A percentile compares a stretch with the other conserved stretches of the same genome.
These are phyloP conservation scores for Claviceps sorghi DNA, from an alignment of 2,329 filamentous ascomycete species.

Conservation along the genomic window DNA sequence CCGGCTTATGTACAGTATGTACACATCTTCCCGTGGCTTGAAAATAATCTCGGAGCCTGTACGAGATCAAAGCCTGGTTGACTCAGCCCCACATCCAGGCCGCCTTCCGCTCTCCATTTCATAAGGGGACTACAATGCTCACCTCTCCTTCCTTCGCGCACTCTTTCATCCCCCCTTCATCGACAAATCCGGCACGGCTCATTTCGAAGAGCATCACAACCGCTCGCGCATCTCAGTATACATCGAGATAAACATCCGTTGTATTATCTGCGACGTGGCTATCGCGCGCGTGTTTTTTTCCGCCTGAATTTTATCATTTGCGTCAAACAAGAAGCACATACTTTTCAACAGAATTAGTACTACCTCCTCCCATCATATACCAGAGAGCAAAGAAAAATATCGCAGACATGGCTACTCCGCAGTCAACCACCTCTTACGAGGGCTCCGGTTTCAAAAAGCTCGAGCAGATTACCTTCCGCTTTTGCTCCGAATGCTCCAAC, in stretches of 20 bases:
- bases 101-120: neutral
- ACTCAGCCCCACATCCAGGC: neutral
- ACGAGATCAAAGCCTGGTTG: neutral
- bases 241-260: too few relatives aligned
- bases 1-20: too few relatives aligned
- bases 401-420: conserved; percentile 40
- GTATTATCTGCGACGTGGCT: neutral
- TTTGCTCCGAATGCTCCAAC: conserved; percentile 98
- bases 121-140: neutral
- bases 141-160: neutral
- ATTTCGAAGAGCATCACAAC: neutral
- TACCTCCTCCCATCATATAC: neutral
- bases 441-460: conserved; percentile 33
- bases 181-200: conserved; percentile 1
- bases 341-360: conserved; percentile 2
- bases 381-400: neutral
- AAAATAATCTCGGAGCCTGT: neutral
- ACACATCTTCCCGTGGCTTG: neutral
- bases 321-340: conserved; percentile 1
- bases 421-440: conserved; percentile 32
- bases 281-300: neutral
- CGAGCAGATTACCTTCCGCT: conserved; percentile 88
- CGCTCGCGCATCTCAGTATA: neutral
- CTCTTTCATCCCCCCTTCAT: neutral
- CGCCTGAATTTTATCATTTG: neutral